A percentile compares a stretch with the other conserved stretches of the same genome.
Evolutionary conservation across 2,329 filamentous ascomycete genomes (phyloP).

Genomic region (Piedraia hortae): DNA sequence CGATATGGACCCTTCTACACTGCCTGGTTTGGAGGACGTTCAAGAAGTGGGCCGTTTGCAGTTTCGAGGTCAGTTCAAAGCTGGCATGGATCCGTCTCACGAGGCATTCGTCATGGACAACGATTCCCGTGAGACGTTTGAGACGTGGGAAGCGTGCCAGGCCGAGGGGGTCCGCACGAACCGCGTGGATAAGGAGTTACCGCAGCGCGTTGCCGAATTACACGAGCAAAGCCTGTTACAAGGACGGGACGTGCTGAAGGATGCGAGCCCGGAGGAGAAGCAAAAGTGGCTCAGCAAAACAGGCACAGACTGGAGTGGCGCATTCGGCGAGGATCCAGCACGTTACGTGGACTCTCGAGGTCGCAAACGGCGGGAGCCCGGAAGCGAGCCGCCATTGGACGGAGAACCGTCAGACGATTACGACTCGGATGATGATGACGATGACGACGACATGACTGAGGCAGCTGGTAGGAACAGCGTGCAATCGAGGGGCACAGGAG

Average conservation of each 20-base stretch:
- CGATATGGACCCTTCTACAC: conserved; percentile 24
- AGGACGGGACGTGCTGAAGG: conserved; percentile 53
- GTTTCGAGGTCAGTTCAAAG: conserved; percentile 62
- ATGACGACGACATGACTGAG: conserved; percentile 15
- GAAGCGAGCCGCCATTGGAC: conserved; percentile 20
- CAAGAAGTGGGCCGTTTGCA: conserved; percentile 55
- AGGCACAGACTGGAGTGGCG: conserved; percentile 64
- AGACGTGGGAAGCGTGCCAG: conserved; percentile 79
- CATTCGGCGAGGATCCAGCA: conserved; percentile 53
- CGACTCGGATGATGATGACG: conserved; percentile 15
- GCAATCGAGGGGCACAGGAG: conserved; percentile 3
- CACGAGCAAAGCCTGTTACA: conserved; percentile 60
- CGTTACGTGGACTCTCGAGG: conserved; percentile 26
- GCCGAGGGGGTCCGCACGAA: conserved; percentile 57
- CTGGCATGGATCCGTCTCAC: conserved; percentile 71
- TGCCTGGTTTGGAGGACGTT: conserved; percentile 49
- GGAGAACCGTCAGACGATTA: conserved; percentile 19
- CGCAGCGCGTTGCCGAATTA: conserved; percentile 40
- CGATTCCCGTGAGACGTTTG: conserved; percentile 71
- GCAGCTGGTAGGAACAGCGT: conserved; percentile 22
- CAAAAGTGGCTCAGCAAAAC: conserved; percentile 51
- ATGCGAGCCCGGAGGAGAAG: conserved; percentile 43
- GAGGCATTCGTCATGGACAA: conserved; percentile 63
- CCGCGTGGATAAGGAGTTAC: conserved; percentile 45
- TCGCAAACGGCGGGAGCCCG: conserved; percentile 28